Conservation (phyloP, 805 yeast genomes). For the Starmerella sirachaensis region DNA sequence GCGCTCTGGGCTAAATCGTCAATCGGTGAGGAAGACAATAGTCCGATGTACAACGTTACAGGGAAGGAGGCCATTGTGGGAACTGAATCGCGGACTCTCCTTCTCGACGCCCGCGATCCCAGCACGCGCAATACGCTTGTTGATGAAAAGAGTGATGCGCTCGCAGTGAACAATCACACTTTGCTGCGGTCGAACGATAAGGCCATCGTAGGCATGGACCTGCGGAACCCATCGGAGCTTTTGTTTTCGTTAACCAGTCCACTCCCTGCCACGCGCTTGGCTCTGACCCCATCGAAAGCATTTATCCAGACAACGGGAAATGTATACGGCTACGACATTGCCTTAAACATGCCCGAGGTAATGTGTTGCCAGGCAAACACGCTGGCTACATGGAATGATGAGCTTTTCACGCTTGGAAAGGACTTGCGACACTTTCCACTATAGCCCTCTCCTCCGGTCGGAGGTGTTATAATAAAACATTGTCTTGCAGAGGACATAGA, state of each 20-base stretch:
- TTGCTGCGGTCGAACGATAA: constrained; percentile 1
- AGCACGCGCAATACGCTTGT: not conserved
- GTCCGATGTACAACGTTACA: constrained; percentile 35
- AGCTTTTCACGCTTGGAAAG: constrained; percentile 5
- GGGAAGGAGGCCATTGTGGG: constrained; percentile 31
- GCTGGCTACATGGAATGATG: not conserved
- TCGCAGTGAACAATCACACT: not conserved
- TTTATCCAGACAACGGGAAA: constrained; percentile 3
- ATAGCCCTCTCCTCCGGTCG: not conserved
- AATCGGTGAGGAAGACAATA: not conserved
- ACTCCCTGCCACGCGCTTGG: constrained; percentile 1
- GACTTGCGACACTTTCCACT: constrained; percentile 9
- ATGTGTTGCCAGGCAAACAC: constrained; percentile 1
- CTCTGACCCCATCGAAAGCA: constrained; percentile 1
- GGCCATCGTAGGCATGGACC: not conserved
- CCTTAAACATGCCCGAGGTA: not conserved
- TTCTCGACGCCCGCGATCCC: constrained; percentile 7
- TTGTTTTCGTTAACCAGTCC: not conserved
- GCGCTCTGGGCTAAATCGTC: constrained; percentile 1
- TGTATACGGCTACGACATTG: constrained; percentile 2
- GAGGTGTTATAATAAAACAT: not conserved
- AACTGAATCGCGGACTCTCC: constrained; percentile 26
- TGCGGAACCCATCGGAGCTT: constrained; percentile 4
- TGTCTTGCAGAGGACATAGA: not conserved
- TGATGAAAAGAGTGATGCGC: not conserved